Evolutionary conservation across 1,284 basidiomycete genomes (phyloP).

Genomic region (Mycocalia duriaeana): DNA sequence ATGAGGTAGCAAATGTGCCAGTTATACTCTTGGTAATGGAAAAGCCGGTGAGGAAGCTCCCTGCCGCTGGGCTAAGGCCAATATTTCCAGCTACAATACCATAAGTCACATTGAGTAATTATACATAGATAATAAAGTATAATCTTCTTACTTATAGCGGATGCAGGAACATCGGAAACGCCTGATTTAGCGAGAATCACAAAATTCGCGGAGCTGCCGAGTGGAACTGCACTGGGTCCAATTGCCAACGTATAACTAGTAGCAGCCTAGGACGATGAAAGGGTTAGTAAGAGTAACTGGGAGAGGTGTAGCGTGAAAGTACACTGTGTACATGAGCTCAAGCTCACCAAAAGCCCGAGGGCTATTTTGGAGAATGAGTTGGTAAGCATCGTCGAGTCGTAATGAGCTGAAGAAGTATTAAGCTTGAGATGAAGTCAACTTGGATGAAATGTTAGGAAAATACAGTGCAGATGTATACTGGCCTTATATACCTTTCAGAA

Average conservation of each 20-base stretch:
- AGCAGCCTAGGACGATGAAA: background rate
- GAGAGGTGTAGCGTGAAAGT: background rate
- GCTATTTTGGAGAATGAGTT: background rate
- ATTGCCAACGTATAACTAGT: background rate
- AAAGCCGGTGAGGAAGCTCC: constrained; percentile 10
- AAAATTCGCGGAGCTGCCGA: constrained; percentile 8
- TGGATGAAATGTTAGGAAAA: background rate
- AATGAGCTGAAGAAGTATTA: too few relatives aligned
- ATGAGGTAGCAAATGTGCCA: constrained; percentile 11
- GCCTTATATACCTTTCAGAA: background rate
- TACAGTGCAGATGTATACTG: background rate
- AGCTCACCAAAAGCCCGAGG: background rate
- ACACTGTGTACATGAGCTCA: background rate
- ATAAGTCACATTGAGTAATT: background rate
- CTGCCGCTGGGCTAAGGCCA: constrained; percentile 11
- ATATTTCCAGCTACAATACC: constrained; percentile 6
- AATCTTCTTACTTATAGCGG: background rate
- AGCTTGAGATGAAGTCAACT: background rate
- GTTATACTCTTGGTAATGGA: constrained; percentile 3
- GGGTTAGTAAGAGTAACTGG: background rate
- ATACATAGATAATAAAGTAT: background rate
- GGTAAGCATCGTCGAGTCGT: background rate
- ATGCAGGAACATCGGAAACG: constrained; percentile 7
- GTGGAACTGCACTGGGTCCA: constrained; percentile 6
- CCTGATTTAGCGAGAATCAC: constrained; percentile 9